Evolutionary conservation across 139 green algal genomes (phyloP), one percentile per base, ranked within the genome.

Genomic region (Volvox reticuliferus): DNA sequence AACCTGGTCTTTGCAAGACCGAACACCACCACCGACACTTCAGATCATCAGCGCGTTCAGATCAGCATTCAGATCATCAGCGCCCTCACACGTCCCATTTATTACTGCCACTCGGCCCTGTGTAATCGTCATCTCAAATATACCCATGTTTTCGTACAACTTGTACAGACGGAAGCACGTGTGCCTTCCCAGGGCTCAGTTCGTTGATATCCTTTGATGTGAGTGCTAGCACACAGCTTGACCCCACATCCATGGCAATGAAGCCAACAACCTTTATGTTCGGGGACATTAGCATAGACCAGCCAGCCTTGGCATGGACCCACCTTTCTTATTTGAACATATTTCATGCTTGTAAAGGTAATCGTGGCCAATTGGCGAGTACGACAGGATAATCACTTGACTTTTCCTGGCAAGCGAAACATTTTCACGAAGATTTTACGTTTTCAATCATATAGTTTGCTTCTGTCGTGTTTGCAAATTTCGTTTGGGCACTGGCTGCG

Each of bases 251-350:
- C 1, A 24, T 68, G 16, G 78, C 20, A 3, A 84, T 32, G 36
- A 68, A 84, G 16, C 78, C n/a, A n/a, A n/a, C 78, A 68, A 68
- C 14, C 20, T 84, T 84, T n/a, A n/a, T n/a, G n/a, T 26, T 67
- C 78, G 20, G 36, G 36, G 37, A 84, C 78, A 35, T 84, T 35
- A 35, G 37, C 16, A 68, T 33, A 32, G 13, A 33, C 17, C 30
- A 1, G 35, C 78, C 78, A 84, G 19, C 37, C 36, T 1, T 16
- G 36, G 24, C 78, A 84, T 32, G 36, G 21, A 2, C 1, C 17
- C 20, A 67, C 37, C 14, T 33, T 84, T 55, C 44, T 5, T 55
- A 5, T 5, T 55, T 14, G 9, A 9, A 55, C 9, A 55, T 55
- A 5, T 5, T 55, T 55, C 76, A 82, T 28, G 32, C 61, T 62